Conservation (phyloP, 768 basidiomycete genomes). For the Phlebiopsis flavidoalba region DNA sequence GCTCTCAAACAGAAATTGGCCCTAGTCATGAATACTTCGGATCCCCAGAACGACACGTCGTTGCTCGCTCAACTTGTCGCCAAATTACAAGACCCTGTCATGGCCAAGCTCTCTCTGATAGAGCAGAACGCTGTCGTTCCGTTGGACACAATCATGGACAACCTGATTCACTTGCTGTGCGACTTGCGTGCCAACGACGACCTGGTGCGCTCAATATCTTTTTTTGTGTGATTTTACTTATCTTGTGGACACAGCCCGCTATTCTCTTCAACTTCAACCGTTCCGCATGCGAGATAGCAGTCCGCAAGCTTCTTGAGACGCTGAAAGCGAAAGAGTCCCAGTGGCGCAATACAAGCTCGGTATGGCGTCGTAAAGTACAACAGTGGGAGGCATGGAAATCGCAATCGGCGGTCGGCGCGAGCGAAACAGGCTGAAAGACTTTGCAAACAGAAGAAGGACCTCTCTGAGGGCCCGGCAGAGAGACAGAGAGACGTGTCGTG, state of each 20-base stretch:
- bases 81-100: constrained; percentile 35
- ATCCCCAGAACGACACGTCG: constrained; percentile 29
- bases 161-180: constrained; percentile 47
- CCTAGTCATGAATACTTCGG: constrained; percentile 31
- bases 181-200: constrained; percentile 52
- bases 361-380: constrained; percentile 46
- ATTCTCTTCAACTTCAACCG: constrained; percentile 68
- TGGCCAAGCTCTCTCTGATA: constrained; percentile 18
- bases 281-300: constrained; percentile 51
- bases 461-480: constrained; percentile 22
- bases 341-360: constrained; percentile 43
- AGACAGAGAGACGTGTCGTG: constrained; percentile 28
- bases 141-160: constrained; percentile 28
- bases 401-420: constrained; percentile 44
- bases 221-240: neutral
- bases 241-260: constrained; percentile 41
- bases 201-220: constrained; percentile 38
- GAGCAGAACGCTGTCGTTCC: constrained; percentile 31
- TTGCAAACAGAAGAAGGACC: constrained; percentile 34
- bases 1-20: constrained; percentile 42
- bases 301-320: constrained; percentile 26
- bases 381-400: constrained; percentile 48
- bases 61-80: constrained; percentile 35
- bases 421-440: constrained; percentile 37
- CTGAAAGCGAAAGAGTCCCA: constrained; percentile 40